phyloP scores from a whole-genome alignment of 805 yeast genomes.

The Yueomyces sp. region DNA sequence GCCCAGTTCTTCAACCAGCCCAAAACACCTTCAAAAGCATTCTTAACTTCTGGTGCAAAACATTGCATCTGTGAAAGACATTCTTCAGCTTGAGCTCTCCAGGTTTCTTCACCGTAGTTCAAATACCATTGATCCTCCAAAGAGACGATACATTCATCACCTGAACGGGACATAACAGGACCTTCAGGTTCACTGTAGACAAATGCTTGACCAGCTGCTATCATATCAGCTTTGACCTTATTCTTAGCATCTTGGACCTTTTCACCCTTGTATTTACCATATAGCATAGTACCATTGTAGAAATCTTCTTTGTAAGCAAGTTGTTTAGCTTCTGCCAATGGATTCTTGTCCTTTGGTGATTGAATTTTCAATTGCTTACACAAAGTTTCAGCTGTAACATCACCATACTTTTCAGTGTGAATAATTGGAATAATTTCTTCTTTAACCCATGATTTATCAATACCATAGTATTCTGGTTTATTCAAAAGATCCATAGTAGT shows the following conservation, averaged over 20 bases:
- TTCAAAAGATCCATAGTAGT: slow-evolving; percentile 72
- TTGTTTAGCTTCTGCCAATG: slow-evolving; percentile 87
- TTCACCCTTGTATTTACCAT: slow-evolving; percentile 78
- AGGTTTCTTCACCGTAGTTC: slow-evolving; percentile 88
- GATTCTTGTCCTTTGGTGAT: slow-evolving; percentile 83
- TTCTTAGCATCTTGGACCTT: slow-evolving; percentile 86
- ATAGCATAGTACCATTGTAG: slow-evolving; percentile 72
- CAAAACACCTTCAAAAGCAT: slow-evolving; percentile 87
- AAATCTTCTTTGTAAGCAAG: slow-evolving; percentile 92
- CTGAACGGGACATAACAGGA: slow-evolving; percentile 82
- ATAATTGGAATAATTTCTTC: slow-evolving; percentile 63
- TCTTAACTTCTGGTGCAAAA: slow-evolving; percentile 68
- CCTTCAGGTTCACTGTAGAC: slow-evolving; percentile 92
- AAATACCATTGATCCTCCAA: slow-evolving; percentile 97
- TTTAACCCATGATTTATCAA: slow-evolving; percentile 76
- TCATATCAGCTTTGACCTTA: slow-evolving; percentile 69
- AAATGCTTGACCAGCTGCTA: slow-evolving; percentile 68
- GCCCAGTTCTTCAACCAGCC: slow-evolving; percentile 99
- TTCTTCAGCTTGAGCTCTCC: slow-evolving; percentile 75
- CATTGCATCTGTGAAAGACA: slow-evolving; percentile 67
- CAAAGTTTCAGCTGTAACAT: slow-evolving; percentile 69
- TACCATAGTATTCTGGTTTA: slow-evolving; percentile 83
- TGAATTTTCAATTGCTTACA: slow-evolving; percentile 81
- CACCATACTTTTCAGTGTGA: slow-evolving; percentile 76
- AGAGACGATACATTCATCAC: slow-evolving; percentile 92